These are phyloP conservation scores for Penicillium sumatraense DNA, from an alignment of 2,329 filamentous ascomycete species.

Conservation along the genomic window DNA sequence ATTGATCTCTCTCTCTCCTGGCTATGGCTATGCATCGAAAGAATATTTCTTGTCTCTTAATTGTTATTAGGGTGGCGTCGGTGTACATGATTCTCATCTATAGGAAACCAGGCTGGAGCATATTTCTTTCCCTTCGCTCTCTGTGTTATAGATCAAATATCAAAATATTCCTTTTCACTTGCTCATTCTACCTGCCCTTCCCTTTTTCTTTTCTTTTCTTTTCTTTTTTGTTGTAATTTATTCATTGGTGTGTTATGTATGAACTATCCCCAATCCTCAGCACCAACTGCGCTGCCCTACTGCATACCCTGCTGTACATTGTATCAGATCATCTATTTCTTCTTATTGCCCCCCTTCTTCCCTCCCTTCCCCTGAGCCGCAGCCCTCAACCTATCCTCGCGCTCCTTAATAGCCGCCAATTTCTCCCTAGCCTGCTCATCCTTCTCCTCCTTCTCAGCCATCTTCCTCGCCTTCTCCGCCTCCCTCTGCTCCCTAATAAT, in stretches of 20 bases:
- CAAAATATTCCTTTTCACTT: neutral
- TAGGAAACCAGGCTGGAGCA: slow-evolving; percentile 4
- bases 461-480: slow-evolving; percentile 79
- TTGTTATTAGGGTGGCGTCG: slow-evolving; percentile 25
- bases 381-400: slow-evolving; percentile 46
- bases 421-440: slow-evolving; percentile 46
- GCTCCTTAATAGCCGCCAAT: slow-evolving; percentile 36
- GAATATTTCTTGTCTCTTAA: slow-evolving; percentile 13
- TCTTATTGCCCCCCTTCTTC: slow-evolving; percentile 39
- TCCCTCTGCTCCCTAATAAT: slow-evolving; percentile 85
- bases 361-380: slow-evolving; percentile 43
- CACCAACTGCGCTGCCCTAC: neutral
- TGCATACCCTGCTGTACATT: neutral
- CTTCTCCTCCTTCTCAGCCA: slow-evolving; percentile 68
- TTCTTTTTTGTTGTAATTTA: too few species aligned
- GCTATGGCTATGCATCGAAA: slow-evolving; percentile 19
- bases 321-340: slow-evolving; percentile 22
- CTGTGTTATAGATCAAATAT: slow-evolving; percentile 13
- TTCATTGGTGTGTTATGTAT: too few species aligned
- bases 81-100: slow-evolving; percentile 31
- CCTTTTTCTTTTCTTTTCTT: neutral
- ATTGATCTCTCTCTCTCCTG: slow-evolving; percentile 6
- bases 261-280: too few species aligned
- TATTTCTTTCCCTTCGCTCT: slow-evolving; percentile 1
- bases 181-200: too few species aligned